Base-by-base conservation (phyloP, 2,329 filamentous ascomycete genomes). In the Metarhizium rileyi region DNA sequence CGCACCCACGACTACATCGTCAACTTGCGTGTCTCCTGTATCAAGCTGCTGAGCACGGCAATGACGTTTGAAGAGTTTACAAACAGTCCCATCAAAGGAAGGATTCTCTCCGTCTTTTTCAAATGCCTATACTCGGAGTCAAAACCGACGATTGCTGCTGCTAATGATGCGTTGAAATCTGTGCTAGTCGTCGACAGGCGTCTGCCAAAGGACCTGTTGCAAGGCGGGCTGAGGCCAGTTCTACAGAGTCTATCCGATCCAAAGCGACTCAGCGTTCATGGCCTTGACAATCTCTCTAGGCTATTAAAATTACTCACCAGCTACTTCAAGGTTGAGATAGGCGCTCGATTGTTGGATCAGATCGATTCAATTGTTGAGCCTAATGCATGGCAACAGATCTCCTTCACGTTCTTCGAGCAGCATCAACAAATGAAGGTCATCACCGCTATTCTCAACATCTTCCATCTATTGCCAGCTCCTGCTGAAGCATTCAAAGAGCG, bases 271-370 rank as follows among this genome's bases (percentile, higher is more conserved):
- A 95, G 83, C 20, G 87, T 91, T 0, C 86, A 90, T 59, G 90
- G 90, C 2, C 73, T 99, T 4, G 90, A 97, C 63, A 95, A 95
- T 25, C 73, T 99, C 28, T 90, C 90, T 18, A 83, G 91, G 36
- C 75, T 99, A 2, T 70, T 99, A 52, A 91, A 93, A 55, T 75
- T 99, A 2, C 74, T 99, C 18, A 98, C 91, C 0, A 97, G 93
- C 52, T 98, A 98, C 66, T 99, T 99, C 70, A 99, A 98, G 68
- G 90, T 97, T 1, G 93, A 98, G 64, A 98, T 99, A 48, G 94
- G 93, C 6, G 81, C 88, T 22, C 81, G 93, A 23, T 71, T 99
- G n/a, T 75, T 99, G 9, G 91, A 97, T 55, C 93, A 98, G 60
- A 86, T 96, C 68, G 91, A 91, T 62, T 80, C 84, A 10, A 90